Evolutionary conservation across 2,329 filamentous ascomycete genomes (phyloP), one percentile per base, ranked within the genome.

Genomic region (Cladophialophora exuberans): DNA sequence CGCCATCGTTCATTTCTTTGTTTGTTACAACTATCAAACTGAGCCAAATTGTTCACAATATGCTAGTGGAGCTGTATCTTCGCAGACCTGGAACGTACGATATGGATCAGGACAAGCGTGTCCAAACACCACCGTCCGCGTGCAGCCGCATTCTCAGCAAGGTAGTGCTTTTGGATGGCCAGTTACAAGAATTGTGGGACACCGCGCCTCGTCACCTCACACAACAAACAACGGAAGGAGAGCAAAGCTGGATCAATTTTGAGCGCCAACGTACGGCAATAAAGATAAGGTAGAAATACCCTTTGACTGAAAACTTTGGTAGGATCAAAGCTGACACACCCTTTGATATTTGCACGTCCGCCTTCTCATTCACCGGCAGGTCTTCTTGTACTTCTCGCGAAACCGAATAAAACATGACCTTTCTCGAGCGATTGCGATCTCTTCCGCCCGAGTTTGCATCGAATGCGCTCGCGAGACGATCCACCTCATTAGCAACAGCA

Each of bases 1-100:
- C 7, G 22, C 39, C 39, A 13, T 43, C 39, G 11, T 13, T 4
- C 11, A n/a, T 43, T 17, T 43, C 20, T 5, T 25, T 25, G 5
- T 43, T 43, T 28, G 39, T 43, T 11, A 10, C 11, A 5, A 43
- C 39, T 22, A 43, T 43, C 39, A 43, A 25, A 43, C n/a, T 43
- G 18, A 13, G 10, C 11, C 23, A 25, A 10, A 15, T 43, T 13
- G 17, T 43, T 43, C 10, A 43, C 22, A 25, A 43, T 7, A 43
- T 43, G 11, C 39, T 43, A 22, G 11, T 15, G 11, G 17, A 25
- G 39, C 22, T 43, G 7, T 43, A 43, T 43, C 39, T 43, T 13
- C 11, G 23, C 11, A 39, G 17, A 2, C 4, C 35, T 4, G 35
- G n/a, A 39, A 5, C 35, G 3, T n/a, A 13, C 6, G 35, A 6